Evolutionary conservation across 495 filamentous ascomycete species (phyloP), one percentile per base, ranked within the genome.

Genomic region (Cercophora samala): DNA sequence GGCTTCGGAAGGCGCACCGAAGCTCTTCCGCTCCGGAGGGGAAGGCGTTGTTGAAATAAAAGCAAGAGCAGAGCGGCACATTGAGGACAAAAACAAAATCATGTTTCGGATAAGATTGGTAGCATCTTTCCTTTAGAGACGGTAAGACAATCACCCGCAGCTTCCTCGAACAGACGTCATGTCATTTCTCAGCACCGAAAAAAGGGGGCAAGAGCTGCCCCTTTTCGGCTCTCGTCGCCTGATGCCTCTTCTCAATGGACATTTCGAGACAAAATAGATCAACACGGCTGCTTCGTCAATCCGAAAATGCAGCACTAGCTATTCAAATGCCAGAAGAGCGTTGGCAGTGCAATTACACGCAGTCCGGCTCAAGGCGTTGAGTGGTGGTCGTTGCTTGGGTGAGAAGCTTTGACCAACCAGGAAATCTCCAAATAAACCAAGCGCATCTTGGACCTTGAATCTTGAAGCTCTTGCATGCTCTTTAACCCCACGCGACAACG

Each of bases 361-460:
- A 8, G 37, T 46, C 37, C 37, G 37, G 13, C 13, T 2, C 37
- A 5, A 46, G 37, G 37, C 37, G 8, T 46, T 46, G 37, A 46
- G 37, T 32, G 5, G 15, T 62, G 22, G 66, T 67, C 26, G 23
- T 63, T 37, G 18, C 11, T 58, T 58, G 42, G 42, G 54, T 46
- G 18, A 46, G 37, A 58, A 46, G 68, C 67, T 67, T 64, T 62
- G 70, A 68, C 70, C 67, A 69, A 69, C 66, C 64, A 64, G 70
- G 66, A 69, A 71, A 69, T 73, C 64, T 73, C 66, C 71, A 71
- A 71, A 69, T 58, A 62, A 65, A 67, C 37, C 19, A 51, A 29
- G 37, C 24, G 21, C 19, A 62, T 42, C 61, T 19, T 51, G 32
- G 21, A 58, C 24, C 26, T 4, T 9, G 22, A 59, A 21, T 56